Evolutionary conservation across 805 yeast species (phyloP), one percentile per base, ranked within the genome.

Genomic region (Hanseniaspora guilliermondii): DNA sequence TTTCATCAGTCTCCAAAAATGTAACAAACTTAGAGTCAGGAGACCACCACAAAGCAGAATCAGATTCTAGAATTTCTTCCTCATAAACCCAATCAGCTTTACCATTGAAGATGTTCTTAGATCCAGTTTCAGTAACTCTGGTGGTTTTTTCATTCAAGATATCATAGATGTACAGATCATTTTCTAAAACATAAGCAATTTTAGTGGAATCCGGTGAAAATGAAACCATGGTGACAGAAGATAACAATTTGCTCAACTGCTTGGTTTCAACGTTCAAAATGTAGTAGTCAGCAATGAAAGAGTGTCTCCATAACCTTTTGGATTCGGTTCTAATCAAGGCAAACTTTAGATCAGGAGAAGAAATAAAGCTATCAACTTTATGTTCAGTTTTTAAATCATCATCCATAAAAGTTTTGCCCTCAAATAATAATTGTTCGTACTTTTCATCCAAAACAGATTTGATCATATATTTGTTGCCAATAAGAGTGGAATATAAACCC

Each of bases 31-130:
- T 69, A 12, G 91, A 88, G 41, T 72, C 67, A 8, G 86, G 86
- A 5, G 95, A 83, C 96, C 96, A 88, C 95, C 95, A 87, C 47
- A 87, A 60, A 0, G 89, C 86, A 22, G 74, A 68, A 60, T 82
- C 87, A 24, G 78, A 75, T 36, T 78, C 79, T 53, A 85, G 75
- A 0, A 87, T 93, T 66, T 87, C 96, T 60, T 87, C 96, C 63
- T 88, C 96, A 60, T 87, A 87, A 7, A 87, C 94, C 96, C 96
- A 87, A 64, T 87, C 96, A 0, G 96, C 94, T 57, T 82, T 82
- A 2, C 96, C 96, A 64, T 88, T 84, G 68, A 87, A 87, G 7
- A 86, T 72, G 58, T 78, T 74, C 1, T 72, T 74, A 35, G 81
- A 80, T 16, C 95, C 95, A 62, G 85, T 93, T 40, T 57, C 57